Evolutionary conservation across 2,329 filamentous ascomycete species (phyloP).

Genomic region (Colletotrichum phormii): DNA sequence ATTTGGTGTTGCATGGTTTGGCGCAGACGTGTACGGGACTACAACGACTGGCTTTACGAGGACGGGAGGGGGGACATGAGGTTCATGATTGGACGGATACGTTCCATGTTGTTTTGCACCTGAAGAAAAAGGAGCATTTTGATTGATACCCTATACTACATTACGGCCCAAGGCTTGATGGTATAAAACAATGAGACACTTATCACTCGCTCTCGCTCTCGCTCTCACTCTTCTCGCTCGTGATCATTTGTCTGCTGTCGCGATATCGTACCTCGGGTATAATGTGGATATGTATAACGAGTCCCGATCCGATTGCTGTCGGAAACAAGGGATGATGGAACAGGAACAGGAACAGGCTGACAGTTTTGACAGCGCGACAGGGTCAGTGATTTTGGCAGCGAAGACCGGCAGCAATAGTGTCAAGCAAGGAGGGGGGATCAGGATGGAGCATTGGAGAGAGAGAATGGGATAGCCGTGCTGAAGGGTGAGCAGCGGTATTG

Average conservation of each 20-base stretch:
- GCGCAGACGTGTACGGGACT: background rate
- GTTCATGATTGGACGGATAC: slow-evolving; percentile 22
- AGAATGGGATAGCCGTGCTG: background rate
- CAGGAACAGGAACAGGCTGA: background rate
- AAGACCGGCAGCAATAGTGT: background rate
- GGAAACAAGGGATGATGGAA: background rate
- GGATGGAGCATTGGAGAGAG: too few relatives aligned
- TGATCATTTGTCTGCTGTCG: background rate
- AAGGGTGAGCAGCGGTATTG: background rate
- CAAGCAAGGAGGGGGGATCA: background rate
- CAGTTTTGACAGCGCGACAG: too few relatives aligned
- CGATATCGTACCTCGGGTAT: background rate
- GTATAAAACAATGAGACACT: slow-evolving; percentile 13
- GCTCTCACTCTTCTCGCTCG: background rate
- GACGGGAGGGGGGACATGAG: slow-evolving; percentile 8
- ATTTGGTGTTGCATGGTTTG: background rate
- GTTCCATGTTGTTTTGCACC: slow-evolving; percentile 13
- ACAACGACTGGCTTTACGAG: slow-evolving; percentile 19
- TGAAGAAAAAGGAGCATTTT: slow-evolving; percentile 20
- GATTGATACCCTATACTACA: slow-evolving; percentile 33
- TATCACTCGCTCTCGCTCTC: slow-evolving; percentile 9
- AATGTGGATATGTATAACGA: background rate
- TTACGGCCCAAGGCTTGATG: slow-evolving; percentile 7
- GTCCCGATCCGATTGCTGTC: background rate
- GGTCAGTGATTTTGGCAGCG: background rate